Base-by-base conservation (phyloP, 305 asterid species). In the Galium porrigens region DNA sequence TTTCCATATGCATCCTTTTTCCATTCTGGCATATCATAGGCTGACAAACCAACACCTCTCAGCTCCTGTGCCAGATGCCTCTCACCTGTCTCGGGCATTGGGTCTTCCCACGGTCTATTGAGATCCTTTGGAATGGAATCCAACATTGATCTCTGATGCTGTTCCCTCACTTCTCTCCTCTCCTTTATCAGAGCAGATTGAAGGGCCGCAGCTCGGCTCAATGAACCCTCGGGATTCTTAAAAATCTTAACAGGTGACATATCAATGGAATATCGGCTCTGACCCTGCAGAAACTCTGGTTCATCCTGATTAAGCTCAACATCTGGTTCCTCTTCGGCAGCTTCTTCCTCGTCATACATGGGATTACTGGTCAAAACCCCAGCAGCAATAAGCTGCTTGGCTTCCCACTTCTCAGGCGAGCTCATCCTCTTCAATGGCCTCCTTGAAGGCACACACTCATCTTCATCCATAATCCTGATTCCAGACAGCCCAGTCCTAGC, bases 71-170 rank as follows among this genome's bases (percentile, higher is more conserved):
- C 97, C 49, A 90, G 80, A 77, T 85, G 96, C 86, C 97, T 81
- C 83, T 86, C 97, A 18, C 96, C 97, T 1, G 90, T 79, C 78
- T 84, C 95, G 0, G 97, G 96, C 96, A 90, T 85, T 46, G 97
- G 97, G 73, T 90, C 97, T 77, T 90, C 97, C 97, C 97, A 88
- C 8, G 97, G 97, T 41, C 92, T 80, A 64, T 91, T 91, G 72
- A 91, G 80, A 86, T 91, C 97, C 79, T 86, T 90, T 5, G 96
- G 96, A 68, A 90, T 90, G 59, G 97, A 88, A 77, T 91, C 96
- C 73, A 91, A 73, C 94, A 85, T 82, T 10, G 89, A 80, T 61
- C 97, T 76, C 63, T 88, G 96, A 52, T 88, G 87, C 57, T 90
- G 94, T 53, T 85, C 96, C 66, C 89, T 76, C 33, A 90, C 90